Percentiles rank a stretch among this genome's conserved stretches.
Conservation (phyloP, 2,329 filamentous ascomycete genomes). For the Penicillium sp. region DNA sequence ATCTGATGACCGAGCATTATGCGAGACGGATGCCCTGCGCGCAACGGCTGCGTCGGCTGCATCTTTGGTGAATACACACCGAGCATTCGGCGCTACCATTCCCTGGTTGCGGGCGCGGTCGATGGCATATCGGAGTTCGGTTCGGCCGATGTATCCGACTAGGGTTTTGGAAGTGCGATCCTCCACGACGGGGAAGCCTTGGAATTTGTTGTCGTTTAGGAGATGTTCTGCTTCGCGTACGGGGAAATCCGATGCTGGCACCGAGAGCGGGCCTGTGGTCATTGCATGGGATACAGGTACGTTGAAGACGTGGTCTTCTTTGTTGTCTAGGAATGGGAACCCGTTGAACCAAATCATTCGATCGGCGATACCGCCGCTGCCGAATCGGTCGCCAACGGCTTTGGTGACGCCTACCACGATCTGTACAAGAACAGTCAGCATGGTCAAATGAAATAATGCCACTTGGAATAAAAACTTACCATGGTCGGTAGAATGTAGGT, state of each 20-base stretch:
- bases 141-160: slow-evolving; percentile 87
- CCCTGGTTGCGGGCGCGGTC: slow-evolving; percentile 72
- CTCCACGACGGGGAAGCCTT: slow-evolving; percentile 90
- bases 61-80: slow-evolving; percentile 68
- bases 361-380: slow-evolving; percentile 95
- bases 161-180: slow-evolving; percentile 67
- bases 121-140: slow-evolving; percentile 86
- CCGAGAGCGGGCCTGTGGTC: slow-evolving; percentile 70
- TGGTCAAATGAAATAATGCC: too few relatives aligned
- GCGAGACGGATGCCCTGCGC: slow-evolving; percentile 29
- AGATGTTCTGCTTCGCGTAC: slow-evolving; percentile 75
- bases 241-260: slow-evolving; percentile 71
- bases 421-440: slow-evolving; percentile 30
- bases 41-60: slow-evolving; percentile 40
- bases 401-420: slow-evolving; percentile 98
- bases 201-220: slow-evolving; percentile 74
- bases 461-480: slow-evolving; percentile 44
- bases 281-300: slow-evolving; percentile 90
- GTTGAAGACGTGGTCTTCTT: slow-evolving; percentile 95
- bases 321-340: slow-evolving; percentile 94
- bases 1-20: slow-evolving; percentile 38
- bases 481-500: slow-evolving; percentile 98
- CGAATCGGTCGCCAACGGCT: slow-evolving; percentile 82
- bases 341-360: slow-evolving; percentile 99
- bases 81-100: slow-evolving; percentile 63